Conservation (phyloP, 2,329 filamentous ascomycete species). For the Trichoderma sp. region DNA sequence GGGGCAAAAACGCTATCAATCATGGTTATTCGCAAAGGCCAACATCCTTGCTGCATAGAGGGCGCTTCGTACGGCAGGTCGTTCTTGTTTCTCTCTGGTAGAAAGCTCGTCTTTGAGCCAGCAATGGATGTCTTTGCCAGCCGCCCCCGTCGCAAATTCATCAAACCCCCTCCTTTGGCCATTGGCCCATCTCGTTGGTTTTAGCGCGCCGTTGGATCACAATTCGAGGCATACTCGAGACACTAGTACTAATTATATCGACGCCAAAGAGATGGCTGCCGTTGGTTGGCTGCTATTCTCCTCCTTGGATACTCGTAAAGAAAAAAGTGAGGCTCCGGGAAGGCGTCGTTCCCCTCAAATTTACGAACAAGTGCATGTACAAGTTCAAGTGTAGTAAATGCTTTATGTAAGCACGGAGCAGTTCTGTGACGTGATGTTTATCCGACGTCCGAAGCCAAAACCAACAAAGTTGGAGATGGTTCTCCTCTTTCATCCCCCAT, state of each 20-base stretch:
- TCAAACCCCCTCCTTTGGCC: background rate
- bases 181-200: background rate
- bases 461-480: background rate
- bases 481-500: background rate
- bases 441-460: background rate
- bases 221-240: slow-evolving; percentile 6
- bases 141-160: slow-evolving; percentile 12
- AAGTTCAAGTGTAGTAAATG: no score
- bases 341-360: background rate
- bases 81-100: background rate
- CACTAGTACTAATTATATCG: slow-evolving; percentile 3
- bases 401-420: slow-evolving; percentile 8
- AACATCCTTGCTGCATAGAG: background rate
- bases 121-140: background rate
- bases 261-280: background rate
- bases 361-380: background rate
- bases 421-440: slow-evolving; percentile 2
- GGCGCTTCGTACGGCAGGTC: background rate
- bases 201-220: slow-evolving; percentile 7
- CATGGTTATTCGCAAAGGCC: background rate
- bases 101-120: background rate
- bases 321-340: background rate
- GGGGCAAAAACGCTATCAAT: background rate
- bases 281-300: background rate
- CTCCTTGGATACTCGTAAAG: background rate